Evolutionary conservation across 2,329 filamentous ascomycete species (phyloP), one percentile per base, ranked within the genome.

Genomic region (Penicillium polonicum): DNA sequence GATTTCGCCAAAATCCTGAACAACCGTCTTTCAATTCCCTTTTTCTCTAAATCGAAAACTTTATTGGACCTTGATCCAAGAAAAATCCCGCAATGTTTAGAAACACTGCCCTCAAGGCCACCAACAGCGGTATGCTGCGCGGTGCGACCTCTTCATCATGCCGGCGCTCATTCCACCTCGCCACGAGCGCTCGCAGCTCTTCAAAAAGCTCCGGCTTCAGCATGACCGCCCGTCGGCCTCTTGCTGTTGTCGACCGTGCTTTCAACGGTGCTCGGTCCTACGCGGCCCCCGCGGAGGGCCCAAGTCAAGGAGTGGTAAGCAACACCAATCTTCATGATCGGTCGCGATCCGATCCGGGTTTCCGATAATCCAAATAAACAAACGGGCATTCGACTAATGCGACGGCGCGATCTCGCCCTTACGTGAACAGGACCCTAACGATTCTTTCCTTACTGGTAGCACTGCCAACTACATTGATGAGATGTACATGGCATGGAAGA

Each of bases 391-490:
- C 44, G 57, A 70, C 65, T 69, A 62, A 70, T 58, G 65, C 52
- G 64, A 60, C 59, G 59, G 63, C 61, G 55, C 60, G 61, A 60
- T 60, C 60, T 60, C 56, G 56, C 59, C 21, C 61, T 53, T 52
- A 52, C 55, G 52, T 55, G 44, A 52, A 58, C 67, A 85, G 83
- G 91, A 96, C 74, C 86, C 92, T 65, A 96, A 90, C 77, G 94
- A 99, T 79, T 96, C 88, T 80, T 99, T 99, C 83, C 85, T 99
- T 61, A 91, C 92, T 63, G 94, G 94, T 67, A 97, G 91, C 82
- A 94, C 93, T 60, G 94, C 94, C 78, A 97, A 96, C 82, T 99
- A 99, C 81, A 91, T 99, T 75, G 94, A 99, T 78, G 94, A 97
- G 82, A 99, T 99, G 94, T 99, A 99, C 79, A 82, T 97, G 81